Conservation (phyloP, 345 rosid genomes). For the Corchorus olitorius region DNA sequence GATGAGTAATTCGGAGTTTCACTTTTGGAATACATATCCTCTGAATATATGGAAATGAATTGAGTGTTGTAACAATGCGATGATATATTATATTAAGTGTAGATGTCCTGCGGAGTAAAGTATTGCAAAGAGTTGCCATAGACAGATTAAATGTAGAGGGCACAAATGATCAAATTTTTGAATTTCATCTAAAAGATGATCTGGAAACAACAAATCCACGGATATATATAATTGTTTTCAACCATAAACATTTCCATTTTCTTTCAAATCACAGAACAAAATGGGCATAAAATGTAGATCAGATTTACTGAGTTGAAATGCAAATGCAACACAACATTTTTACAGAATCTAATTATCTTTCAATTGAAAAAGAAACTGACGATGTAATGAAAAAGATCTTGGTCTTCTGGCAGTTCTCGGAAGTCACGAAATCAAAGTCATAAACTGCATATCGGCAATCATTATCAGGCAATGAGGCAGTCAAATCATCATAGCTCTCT, state of each 20-base stretch:
- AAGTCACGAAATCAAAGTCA: slow-evolving; percentile 68
- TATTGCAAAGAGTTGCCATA: too few species aligned
- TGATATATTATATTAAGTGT: too few species aligned
- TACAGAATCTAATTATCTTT: background rate
- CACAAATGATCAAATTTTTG: background rate
- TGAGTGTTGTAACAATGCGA: too few species aligned
- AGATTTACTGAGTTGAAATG: background rate
- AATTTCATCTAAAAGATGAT: background rate
- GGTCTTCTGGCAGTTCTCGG: slow-evolving; percentile 81
- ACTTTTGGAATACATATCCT: too few species aligned
- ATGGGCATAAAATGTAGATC: background rate
- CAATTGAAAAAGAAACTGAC: slow-evolving; percentile 33
- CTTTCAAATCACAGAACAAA: background rate
- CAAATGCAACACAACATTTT: slow-evolving; percentile 2
- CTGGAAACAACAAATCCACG: background rate
- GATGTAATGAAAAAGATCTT: slow-evolving; percentile 81
- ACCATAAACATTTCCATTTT: background rate
- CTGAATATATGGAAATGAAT: too few species aligned
- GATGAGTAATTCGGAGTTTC: too few species aligned
- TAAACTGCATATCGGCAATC: slow-evolving; percentile 86
- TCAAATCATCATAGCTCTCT: slow-evolving; percentile 72
- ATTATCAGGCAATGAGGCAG: slow-evolving; percentile 68
- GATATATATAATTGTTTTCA: background rate
- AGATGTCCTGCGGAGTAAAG: too few species aligned
- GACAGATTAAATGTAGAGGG: too few species aligned